Base-by-base conservation (phyloP, 306 rosid species). In the Quercus bicolor region DNA sequence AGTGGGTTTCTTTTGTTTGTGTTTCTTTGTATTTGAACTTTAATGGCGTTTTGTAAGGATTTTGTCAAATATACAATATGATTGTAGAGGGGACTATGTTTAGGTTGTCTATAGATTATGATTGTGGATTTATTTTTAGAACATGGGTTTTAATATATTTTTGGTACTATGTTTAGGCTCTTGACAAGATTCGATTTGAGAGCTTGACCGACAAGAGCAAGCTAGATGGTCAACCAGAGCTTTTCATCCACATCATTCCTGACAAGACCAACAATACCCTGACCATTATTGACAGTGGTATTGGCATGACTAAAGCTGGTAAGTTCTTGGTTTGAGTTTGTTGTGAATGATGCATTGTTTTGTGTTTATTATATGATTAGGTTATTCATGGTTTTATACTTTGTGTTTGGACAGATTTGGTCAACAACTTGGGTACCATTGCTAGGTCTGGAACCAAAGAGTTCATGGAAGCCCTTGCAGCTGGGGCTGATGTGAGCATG, bases 401-500 rank as follows among this genome's bases (percentile, higher is more conserved):
- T 43, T 26, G 24, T 55, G 14, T 75, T 1, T 72, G n/a, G 24
- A 3, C 89, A 94, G 98, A 92, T 83, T 92, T 94, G 97, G 98
- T 92, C 51, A 94, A 94, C 93, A 94, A 94, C 80, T 80, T 94
- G 1, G 98, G 98, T 68, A 94, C 98, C n/a, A 92, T 94, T 77
- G 98, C 98, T 5, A 85, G 98, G 89, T 94, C 98, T 29, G 98
- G 98, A 2, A 94, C 98, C 84, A 94, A 94, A 88, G 97, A 94
- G 73, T 94, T 94, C 86, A 92, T 90, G 98, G 98, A 94, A 82
- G 98, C 98, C 26, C 55, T 94, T 72, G 92, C 98, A n/a, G 97
- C 98, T 53, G 98, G 98, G 72, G 97, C 98, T 72, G 98, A 94
- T 80, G 98, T 94, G 53, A 94, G 98, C 88, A 94, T 94, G 98